Base-by-base conservation (phyloP, 192 early-diverging fungal genomes). In the Coemansia sp. region DNA sequence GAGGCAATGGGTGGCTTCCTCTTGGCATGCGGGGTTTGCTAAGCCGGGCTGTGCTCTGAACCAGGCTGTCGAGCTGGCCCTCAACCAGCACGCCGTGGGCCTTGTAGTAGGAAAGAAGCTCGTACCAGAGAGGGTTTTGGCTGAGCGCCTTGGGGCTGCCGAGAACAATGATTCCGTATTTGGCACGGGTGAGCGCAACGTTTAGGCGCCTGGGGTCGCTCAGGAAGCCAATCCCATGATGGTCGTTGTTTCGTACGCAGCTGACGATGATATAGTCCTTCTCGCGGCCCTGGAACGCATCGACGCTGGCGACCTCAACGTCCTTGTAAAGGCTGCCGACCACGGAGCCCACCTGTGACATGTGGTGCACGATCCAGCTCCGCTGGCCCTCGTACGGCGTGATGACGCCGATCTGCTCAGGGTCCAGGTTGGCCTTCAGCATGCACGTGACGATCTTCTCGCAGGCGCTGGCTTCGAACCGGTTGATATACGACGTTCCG, bases 321-420 rank as follows among this genome's bases (percentile, higher is more conserved):
- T 97, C 95, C 81, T 98, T 99, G 86, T 97, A 99, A 13, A 94
- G 79, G 50, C 97, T 95, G 69, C 91, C 92, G 55, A 88, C 90
- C 61, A 97, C 71, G 2, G 92, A 82, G 14, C 97, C 97, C 53
- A 89, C 89, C 61, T 91, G 93, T 64, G 92, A 92, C 95, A 99
- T 97, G 72, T 98, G 93, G 55, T 89, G 86, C 20, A 97, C 95
- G 53, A 99, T 76, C 73, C 92, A 99, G 22, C 94, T 88, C 15
- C 97, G 89, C 73, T 99, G 97, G 20, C 97, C 96, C 74, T 99
- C 97, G 64, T 99, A 99, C 5, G 97, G 97, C 2, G 97, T 99
- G 55, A 99, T 93, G 57, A 99, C 87, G 50, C 97, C 97, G 55
- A 99, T 97, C 70, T 98, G 94, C 44, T 89, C 82, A 0, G 96